phyloP scores from a whole-genome alignment of 495 filamentous ascomycete genomes.

The Letharia columbiana region DNA sequence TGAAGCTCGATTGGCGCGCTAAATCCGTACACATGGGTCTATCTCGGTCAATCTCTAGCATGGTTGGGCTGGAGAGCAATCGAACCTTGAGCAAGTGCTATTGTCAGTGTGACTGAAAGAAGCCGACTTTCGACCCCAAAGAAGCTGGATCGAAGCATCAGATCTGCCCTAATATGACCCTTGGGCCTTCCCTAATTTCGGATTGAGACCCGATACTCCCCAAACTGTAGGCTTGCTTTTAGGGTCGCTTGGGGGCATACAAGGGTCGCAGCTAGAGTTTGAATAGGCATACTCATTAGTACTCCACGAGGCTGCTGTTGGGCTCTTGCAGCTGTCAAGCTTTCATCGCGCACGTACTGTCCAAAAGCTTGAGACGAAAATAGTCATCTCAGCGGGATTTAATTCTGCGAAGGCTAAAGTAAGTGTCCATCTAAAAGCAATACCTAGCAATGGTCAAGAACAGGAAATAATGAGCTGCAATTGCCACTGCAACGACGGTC shows the following conservation, averaged over 20 bases:
- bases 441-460: no score
- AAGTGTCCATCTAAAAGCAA: background rate
- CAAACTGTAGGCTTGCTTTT: background rate
- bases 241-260: background rate
- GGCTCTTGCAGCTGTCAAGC: background rate
- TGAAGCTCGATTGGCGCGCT: constrained; percentile 12
- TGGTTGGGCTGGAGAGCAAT: background rate
- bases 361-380: background rate
- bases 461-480: no score
- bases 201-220: constrained; percentile 6
- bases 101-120: background rate
- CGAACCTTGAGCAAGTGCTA: background rate
- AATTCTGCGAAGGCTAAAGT: background rate
- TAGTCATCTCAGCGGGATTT: background rate
- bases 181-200: constrained; percentile 12
- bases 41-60: background rate
- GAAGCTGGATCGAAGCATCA: constrained; percentile 9
- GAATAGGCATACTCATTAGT: background rate
- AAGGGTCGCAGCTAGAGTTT: background rate
- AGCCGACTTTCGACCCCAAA: constrained; percentile 9
- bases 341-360: background rate
- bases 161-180: constrained; percentile 8
- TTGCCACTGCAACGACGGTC: background rate
- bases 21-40: constrained; percentile 9
- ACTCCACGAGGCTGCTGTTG: background rate